Evolutionary conservation across 208 protist species (phyloP).

Genomic region (Strigomonas galati): DNA sequence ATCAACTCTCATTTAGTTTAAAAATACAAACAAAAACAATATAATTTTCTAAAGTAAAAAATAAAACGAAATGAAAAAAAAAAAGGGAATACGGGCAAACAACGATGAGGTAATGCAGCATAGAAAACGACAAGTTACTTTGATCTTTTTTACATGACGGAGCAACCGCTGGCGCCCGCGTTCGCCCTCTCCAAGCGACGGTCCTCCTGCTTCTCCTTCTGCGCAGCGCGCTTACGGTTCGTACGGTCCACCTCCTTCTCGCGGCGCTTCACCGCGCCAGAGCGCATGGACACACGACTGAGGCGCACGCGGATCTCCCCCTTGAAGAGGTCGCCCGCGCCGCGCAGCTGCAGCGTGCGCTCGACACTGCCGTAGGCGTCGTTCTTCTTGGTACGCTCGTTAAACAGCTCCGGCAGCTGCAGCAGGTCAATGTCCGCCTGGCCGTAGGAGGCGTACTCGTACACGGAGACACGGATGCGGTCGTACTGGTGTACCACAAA

Average conservation of each 20-base stretch:
- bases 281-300: slow-evolving; percentile 34
- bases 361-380: slow-evolving; percentile 21
- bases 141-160: slow-evolving; percentile 28
- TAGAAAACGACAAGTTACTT: slow-evolving; percentile 1
- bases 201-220: slow-evolving; percentile 4
- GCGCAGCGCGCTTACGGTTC: slow-evolving; percentile 23
- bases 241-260: slow-evolving; percentile 22
- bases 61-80: neutral
- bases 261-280: slow-evolving; percentile 22
- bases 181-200: slow-evolving; percentile 24
- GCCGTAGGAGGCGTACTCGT: slow-evolving; percentile 61
- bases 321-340: slow-evolving; percentile 18
- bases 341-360: slow-evolving; percentile 24
- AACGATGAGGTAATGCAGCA: neutral
- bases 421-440: slow-evolving; percentile 61
- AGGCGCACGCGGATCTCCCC: slow-evolving; percentile 47
- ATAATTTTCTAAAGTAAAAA: neutral
- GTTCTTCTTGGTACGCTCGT: slow-evolving; percentile 10
- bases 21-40: slow-evolving; percentile 8
- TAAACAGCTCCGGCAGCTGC: slow-evolving; percentile 42
- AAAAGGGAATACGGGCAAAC: neutral
- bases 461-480: slow-evolving; percentile 61
- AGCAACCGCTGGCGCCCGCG: slow-evolving; percentile 19
- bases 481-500: slow-evolving; percentile 78
- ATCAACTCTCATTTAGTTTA: slow-evolving; percentile 2